A percentile compares a stretch with the other conserved stretches of the same genome.
phyloP scores from a whole-genome alignment of 73 alveolate species.

The Loxodes magnus region DNA sequence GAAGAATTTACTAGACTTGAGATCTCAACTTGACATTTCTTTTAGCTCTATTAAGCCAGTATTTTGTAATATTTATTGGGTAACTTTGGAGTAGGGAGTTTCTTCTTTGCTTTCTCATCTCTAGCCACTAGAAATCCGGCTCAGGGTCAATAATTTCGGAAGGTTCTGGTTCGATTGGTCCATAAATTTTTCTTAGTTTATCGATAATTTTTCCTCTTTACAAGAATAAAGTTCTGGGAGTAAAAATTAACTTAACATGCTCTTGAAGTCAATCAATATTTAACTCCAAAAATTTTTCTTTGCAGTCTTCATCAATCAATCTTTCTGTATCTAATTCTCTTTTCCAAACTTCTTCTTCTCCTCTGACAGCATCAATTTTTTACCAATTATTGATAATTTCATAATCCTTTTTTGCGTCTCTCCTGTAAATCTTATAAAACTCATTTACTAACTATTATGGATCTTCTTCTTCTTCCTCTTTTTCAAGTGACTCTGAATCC shows the following conservation, averaged over 20 bases:
- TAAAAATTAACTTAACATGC: conserved; percentile 46
- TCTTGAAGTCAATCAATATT: conserved; percentile 68
- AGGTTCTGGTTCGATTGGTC: too few species aligned
- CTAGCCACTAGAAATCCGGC: conserved; percentile 5
- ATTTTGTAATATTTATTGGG: conserved; percentile 22
- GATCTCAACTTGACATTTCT: conserved; percentile 13
- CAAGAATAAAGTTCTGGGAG: conserved; percentile 54
- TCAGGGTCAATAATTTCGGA: too few species aligned
- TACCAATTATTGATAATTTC: conserved; percentile 23
- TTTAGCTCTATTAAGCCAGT: conserved; percentile 44
- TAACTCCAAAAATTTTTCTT: conserved; percentile 53
- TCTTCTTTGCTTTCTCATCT: background rate
- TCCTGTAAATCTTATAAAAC: background rate
- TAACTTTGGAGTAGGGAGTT: conserved; percentile 7
- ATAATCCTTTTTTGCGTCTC: conserved; percentile 7
- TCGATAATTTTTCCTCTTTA: conserved; percentile 45
- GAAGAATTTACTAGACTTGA: conserved; percentile 24
- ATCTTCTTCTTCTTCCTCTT: conserved; percentile 7
- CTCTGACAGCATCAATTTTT: conserved; percentile 27
- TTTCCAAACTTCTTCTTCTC: conserved; percentile 45
- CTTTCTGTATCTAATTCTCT: conserved; percentile 56
- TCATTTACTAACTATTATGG: background rate
- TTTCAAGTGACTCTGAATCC: background rate
- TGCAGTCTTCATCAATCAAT: conserved; percentile 39
- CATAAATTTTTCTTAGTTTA: conserved; percentile 37